Conservation (phyloP, 495 filamentous ascomycete genomes). For the Aspergillus conjunctus region DNA sequence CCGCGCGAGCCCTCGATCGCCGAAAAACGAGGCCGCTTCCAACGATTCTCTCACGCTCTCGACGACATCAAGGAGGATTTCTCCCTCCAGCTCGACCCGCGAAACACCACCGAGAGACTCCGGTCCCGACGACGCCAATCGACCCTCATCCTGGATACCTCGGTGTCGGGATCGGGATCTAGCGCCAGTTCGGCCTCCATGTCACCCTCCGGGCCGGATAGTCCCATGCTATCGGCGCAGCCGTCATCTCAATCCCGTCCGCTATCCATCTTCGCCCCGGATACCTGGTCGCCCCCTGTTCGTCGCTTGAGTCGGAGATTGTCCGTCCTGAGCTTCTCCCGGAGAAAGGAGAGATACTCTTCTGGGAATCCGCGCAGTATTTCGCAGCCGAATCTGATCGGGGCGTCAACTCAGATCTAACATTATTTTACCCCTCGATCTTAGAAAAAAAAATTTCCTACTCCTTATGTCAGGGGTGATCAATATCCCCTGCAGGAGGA, state of each 20-base stretch:
- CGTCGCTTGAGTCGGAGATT: constrained; percentile 35
- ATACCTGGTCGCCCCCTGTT: constrained; percentile 26
- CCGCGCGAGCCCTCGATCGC: constrained; percentile 42
- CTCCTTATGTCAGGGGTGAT: constrained; percentile 6
- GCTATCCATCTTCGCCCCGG: constrained; percentile 35
- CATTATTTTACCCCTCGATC: neutral
- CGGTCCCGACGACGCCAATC: constrained; percentile 33
- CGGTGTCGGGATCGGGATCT: constrained; percentile 9
- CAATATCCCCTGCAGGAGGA: constrained; percentile 10
- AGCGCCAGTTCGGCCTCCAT: constrained; percentile 13
- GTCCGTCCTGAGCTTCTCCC: constrained; percentile 31
- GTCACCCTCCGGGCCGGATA: constrained; percentile 17
- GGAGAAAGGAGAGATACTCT: constrained; percentile 23
- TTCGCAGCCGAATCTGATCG: constrained; percentile 45
- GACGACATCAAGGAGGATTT: constrained; percentile 48
- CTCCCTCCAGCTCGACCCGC: constrained; percentile 33
- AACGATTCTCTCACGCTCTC: constrained; percentile 44
- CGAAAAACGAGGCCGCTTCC: constrained; percentile 37
- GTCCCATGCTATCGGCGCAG: constrained; percentile 20
- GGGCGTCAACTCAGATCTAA: constrained; percentile 38
- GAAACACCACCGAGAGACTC: constrained; percentile 33
- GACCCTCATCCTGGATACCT: constrained; percentile 31
- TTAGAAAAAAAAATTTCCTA: neutral
- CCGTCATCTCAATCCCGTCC: constrained; percentile 28
- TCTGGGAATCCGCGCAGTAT: constrained; percentile 33